Base-by-base conservation (phyloP, 2,329 filamentous ascomycete genomes). In the Curvularia hawaiiensis region DNA sequence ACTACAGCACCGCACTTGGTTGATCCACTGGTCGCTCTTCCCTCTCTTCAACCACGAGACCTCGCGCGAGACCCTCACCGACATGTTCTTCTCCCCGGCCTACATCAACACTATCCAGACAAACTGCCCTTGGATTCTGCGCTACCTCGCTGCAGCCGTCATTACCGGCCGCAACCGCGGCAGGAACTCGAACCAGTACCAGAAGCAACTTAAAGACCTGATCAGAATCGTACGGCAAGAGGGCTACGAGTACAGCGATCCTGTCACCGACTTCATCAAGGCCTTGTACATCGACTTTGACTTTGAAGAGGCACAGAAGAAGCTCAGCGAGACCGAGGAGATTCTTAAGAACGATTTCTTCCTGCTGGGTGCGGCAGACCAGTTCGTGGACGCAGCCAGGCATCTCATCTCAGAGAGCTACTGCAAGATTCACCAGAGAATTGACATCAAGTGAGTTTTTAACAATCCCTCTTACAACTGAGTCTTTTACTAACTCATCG, bases 101-200 rank as follows among this genome's bases (percentile, higher is more conserved):
- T 99, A 92, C 85, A 99, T 99, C 87, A 99, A 98, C 87, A 98
- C 94, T 71, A 97, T 99, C 78, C 95, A 99, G 85, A 97, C 95
- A 58, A 90, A 88, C 71, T 97, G 92, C 84, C 94, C 95, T 7
- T 99, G 95, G 95, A 88, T 97, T 64, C 85, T 99, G 71, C 89
- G 95, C 69, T 99, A 99, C 80, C 85, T 99, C 58, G 88, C 92
- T 59, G 93, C 92, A 49, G 91, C 94, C 66, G 94, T 99, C 72
- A 96, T 99, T 78, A 97, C 93, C 62, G 95, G 94, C 82, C 91
- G 80, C 57, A 80, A 70, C 64, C 68, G 92, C 76, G 70, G 61
- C 48, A 89, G 92, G 64, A 85, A 87, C 44, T 89, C 92, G 76
- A 96, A 95, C 82, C 90, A 89, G 71, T 96, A 99, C 83, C 94